Evolutionary conservation across 2,329 filamentous ascomycete species (phyloP).

Genomic region (Aspergillus novoparasiticus): DNA sequence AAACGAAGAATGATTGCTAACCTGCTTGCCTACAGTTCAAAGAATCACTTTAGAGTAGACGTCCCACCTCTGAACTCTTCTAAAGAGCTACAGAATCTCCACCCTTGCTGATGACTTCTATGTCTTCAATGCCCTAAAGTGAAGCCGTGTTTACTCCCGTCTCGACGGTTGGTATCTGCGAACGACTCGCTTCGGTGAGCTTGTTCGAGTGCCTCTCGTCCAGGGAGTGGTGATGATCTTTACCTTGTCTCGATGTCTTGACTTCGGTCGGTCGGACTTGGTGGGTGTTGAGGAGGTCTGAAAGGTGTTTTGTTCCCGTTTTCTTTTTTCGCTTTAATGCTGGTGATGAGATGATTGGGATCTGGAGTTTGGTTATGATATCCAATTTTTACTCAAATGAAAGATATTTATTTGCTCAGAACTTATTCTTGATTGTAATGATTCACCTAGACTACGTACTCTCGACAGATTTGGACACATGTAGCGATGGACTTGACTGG

Average conservation of each 20-base stretch:
- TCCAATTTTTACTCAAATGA: not conserved
- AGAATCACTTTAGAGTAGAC: slow-evolving; percentile 99
- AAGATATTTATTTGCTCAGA: not conserved
- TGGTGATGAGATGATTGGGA: slow-evolving; percentile 4
- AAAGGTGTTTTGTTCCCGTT: slow-evolving; percentile 62
- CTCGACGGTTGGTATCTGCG: slow-evolving; percentile 33
- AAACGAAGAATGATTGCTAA: slow-evolving; percentile 22
- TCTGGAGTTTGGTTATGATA: not conserved
- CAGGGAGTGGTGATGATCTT: slow-evolving; percentile 96
- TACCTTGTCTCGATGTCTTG: slow-evolving; percentile 70
- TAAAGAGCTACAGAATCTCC: slow-evolving; percentile 88
- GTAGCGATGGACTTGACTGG: no score
- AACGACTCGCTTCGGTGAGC: slow-evolving; percentile 38
- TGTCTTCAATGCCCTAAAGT: slow-evolving; percentile 89
- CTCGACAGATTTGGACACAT: no score
- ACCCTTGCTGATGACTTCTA: slow-evolving; percentile 90
- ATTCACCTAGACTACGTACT: not conserved
- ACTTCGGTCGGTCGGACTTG: slow-evolving; percentile 75
- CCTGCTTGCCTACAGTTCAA: slow-evolving; percentile 44
- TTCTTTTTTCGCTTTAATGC: slow-evolving; percentile 57
- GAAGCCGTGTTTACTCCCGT: slow-evolving; percentile 65
- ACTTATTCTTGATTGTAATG: not conserved
- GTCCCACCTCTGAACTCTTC: slow-evolving; percentile 86
- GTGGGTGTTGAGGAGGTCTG: slow-evolving; percentile 90
- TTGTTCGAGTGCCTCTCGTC: slow-evolving; percentile 53